A percentile compares a stretch with the other conserved stretches of the same genome.
Conservation (phyloP, 148 eudicot genomes). For the Rhododendron ferrugineum region DNA sequence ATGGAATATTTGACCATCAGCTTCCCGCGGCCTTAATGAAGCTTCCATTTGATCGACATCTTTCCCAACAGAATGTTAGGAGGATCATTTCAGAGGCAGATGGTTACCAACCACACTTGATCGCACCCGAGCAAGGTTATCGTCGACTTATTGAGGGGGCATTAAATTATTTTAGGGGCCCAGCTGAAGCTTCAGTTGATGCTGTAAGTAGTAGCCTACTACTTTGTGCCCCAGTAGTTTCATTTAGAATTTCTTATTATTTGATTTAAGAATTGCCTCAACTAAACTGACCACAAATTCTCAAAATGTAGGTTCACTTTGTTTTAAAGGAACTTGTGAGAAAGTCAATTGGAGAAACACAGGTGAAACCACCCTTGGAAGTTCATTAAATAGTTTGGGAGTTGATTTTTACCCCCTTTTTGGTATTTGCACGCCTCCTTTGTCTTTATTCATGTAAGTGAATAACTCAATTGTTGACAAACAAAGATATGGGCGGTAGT, state of each 20-base stretch:
- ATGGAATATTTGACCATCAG: conserved; percentile 74
- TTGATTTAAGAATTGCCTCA: background rate
- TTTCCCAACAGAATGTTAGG: conserved; percentile 53
- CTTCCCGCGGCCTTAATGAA: conserved; percentile 68
- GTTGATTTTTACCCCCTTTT: background rate
- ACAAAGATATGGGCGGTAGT: background rate
- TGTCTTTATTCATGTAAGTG: background rate
- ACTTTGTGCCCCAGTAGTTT: background rate
- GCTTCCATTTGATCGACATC: conserved; percentile 69
- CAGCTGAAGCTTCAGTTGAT: conserved; percentile 74
- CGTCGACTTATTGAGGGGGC: conserved; percentile 68
- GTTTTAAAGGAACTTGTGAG: conserved; percentile 66
- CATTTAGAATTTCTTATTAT: background rate
- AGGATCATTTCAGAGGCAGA: conserved; percentile 63
- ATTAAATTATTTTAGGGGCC: conserved; percentile 53
- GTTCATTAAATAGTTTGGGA: background rate
- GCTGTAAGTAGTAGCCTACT: conserved; percentile 39
- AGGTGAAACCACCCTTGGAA: conserved; percentile 31
- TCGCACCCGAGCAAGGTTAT: conserved; percentile 77
- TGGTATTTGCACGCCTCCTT: background rate
- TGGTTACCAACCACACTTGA: conserved; percentile 74
- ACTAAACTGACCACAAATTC: background rate
- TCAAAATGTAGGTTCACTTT: conserved; percentile 45
- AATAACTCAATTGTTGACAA: background rate
- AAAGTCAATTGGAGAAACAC: conserved; percentile 57